Evolutionary conservation across 441 rosid species (phyloP).

Genomic region (Eruca vesicaria): DNA sequence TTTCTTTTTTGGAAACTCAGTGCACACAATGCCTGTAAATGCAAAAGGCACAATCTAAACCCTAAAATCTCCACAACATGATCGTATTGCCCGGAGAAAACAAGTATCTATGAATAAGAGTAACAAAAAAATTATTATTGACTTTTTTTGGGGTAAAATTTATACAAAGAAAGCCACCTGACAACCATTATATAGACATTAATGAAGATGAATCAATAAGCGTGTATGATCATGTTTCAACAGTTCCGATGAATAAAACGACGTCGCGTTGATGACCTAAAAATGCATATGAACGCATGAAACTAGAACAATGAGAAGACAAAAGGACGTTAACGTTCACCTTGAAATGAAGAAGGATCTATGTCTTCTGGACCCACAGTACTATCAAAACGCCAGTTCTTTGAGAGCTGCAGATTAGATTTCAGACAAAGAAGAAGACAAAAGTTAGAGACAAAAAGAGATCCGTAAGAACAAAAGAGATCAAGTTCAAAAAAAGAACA

Average conservation of each 20-base stretch:
- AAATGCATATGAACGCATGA: slow-evolving; percentile 25
- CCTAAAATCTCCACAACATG: slow-evolving; percentile 14
- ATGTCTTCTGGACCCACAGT: slow-evolving; percentile 31
- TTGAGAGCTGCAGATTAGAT: slow-evolving; percentile 48
- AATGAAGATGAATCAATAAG: slow-evolving; percentile 6
- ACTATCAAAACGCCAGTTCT: slow-evolving; percentile 38
- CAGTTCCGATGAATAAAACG: slow-evolving; percentile 7
- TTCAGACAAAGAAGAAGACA: neutral
- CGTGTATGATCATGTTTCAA: neutral
- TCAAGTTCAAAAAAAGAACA: neutral
- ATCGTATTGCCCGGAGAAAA: neutral
- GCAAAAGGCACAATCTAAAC: neutral
- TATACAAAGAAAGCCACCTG: neutral
- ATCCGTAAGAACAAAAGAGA: no score
- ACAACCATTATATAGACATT: neutral
- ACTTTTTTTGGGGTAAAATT: neutral
- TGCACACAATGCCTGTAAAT: slow-evolving; percentile 2
- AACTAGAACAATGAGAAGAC: neutral
- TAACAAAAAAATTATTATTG: neutral
- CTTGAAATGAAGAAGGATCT: slow-evolving; percentile 41
- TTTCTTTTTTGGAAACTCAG: slow-evolving; percentile 6
- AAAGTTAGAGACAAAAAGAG: neutral
- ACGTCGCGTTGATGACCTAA: slow-evolving; percentile 13
- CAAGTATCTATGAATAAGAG: neutral
- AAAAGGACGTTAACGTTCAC: slow-evolving; percentile 52